Conservation (phyloP, 352 stramenopile species). For the Globisporangium cederbergense region DNA sequence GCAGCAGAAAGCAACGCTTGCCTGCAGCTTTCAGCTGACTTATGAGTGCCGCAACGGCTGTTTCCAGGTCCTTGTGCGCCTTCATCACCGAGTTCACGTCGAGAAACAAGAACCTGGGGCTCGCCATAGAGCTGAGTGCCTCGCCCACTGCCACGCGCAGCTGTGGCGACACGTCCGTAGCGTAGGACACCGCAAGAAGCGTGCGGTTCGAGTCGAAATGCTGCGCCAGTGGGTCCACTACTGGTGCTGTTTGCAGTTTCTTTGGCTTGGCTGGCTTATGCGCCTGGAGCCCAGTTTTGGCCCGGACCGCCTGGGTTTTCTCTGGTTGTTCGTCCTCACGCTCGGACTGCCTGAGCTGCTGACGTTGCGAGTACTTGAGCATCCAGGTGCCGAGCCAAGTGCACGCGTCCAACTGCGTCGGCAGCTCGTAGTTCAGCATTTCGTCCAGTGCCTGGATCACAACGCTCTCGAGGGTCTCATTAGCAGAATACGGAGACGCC, state of each 20-base stretch:
- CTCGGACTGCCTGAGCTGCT: constrained; percentile 3
- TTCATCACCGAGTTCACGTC: constrained; percentile 23
- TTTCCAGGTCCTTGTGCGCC: constrained; percentile 1
- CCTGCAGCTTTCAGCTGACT: constrained; percentile 19
- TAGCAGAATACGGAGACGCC: constrained; percentile 4
- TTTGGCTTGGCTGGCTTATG: background rate
- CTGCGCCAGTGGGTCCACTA: background rate
- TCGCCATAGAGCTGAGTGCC: background rate
- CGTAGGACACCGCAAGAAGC: constrained; percentile 1
- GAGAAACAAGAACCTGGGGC: constrained; percentile 28
- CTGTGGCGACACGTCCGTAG: background rate
- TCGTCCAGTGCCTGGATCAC: constrained; percentile 37
- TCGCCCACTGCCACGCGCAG: background rate
- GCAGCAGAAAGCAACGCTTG: constrained; percentile 25
- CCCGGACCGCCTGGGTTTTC: background rate
- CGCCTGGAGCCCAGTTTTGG: background rate
- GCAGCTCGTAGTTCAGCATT: constrained; percentile 24
- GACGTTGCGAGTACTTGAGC: constrained; percentile 16
- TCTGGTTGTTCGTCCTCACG: background rate
- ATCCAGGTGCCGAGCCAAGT: constrained; percentile 54
- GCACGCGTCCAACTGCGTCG: constrained; percentile 34
- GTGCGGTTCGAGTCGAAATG: background rate
- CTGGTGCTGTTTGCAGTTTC: too few species aligned
- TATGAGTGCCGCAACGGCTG: constrained; percentile 14
- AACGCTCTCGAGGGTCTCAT: constrained; percentile 28